Evolutionary conservation across 371 early-diverging fungal species (phyloP), one percentile per base, ranked within the genome.

Genomic region (Saksenaea vasiformis): DNA sequence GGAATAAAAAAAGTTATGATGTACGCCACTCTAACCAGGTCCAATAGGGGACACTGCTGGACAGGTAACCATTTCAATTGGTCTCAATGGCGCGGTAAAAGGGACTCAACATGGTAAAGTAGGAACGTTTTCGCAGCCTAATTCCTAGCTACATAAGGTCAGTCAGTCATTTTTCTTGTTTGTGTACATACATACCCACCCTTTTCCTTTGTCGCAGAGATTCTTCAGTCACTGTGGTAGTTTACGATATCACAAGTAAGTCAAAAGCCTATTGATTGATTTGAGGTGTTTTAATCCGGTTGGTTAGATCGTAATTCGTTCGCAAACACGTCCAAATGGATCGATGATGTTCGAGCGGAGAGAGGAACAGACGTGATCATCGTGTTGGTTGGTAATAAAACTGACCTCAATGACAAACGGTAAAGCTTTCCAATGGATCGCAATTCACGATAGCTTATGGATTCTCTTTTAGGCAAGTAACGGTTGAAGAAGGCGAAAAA

Each of bases 321-420:
- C 76, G 76, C 84, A 71, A 93, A 93, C 80, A 94, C 98, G 11
- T 87, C 91, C 41, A 92, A 94, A 68, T 99, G 99, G 99, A 93
- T 98, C 61, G 95, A 96, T 64, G 95, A 97, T 72, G 95, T 98
- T n/a, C 91, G 97, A 28, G 90, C 91, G 15, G 96, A 96, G 79
- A 90, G 97, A 47, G 98, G 98, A 37, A 87, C 88, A 68, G 95
- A 97, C 75, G 96, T 95, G 28, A 93, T 96, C 43, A 91, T 99
- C 55, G 93, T 98, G 31, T 76, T 99, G 10, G 96, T 98, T 3
- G 99, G 98, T 19, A 99, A 99, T 86, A 99, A 99, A 86, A 93
- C 92, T 2, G 99, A 99, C 78, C 72, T 99, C 68, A 85, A 80
- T 56, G 93, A 95, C 41, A 93, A 93, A 70, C 81, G 96, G 88